Base-by-base conservation (phyloP, 2,329 filamentous ascomycete species). In the Triangularia setosa region DNA sequence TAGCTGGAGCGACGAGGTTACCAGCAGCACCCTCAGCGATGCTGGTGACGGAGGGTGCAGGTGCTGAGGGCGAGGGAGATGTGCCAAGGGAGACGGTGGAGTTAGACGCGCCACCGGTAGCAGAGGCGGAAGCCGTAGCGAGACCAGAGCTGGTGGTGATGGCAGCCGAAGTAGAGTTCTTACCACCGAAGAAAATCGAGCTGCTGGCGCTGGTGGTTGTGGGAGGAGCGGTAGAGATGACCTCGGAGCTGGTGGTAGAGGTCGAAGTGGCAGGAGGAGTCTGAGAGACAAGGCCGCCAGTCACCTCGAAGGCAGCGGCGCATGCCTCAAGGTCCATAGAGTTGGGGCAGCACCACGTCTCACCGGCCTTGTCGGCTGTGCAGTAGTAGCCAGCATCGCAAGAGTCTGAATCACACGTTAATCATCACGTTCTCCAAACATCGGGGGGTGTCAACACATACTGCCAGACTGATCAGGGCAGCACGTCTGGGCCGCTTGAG, bases 371-470 rank as follows among this genome's bases (percentile, higher is more conserved):
- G 72, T 87, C 81, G 69, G 81, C 78, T n/a, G 84, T 81, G 78
- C 87, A 89, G 79, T 84, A 89, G 79, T 83, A 89, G 58, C 84
- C 85, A 16, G 76, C 73, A 30, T 85, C 81, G 74, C 87, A 89
- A 30, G 86, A 84, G 75, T 86, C 85, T 87, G 60, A 14, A 2
- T 7, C 12, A 7, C 21, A 16, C 25, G 52, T 55, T 55, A 55
- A 12, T 55, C n/a, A 25, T 28, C 4, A 55, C 8, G 4, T n/a
- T 27, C 16, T 28, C 27, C 11, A 48, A 53, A 62, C 11, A n/a
- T 54, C 24, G 1, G 2, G 55, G n/a, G 72, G 62, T 73, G 59
- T 60, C 44, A 57, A 57, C 57, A 81, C 82, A 72, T 78, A 87
- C 84, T 84, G 77, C 87, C 86, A 67, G 78, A 79, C 69, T 78